A percentile compares a stretch with the other conserved stretches of the same genome.
Conservation (phyloP, 306 rosid species). For the cucumber (Cucumis sativus) region Cucumber_9930_V3 NC_026659.2:30877001-30877500, state of each 20-base stretch:
- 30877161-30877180: slow-evolving; percentile 45
- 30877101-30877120: slow-evolving; percentile 34
- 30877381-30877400: slow-evolving; percentile 46
- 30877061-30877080: slow-evolving; percentile 43
- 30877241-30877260: slow-evolving; percentile 64
- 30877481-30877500: slow-evolving; percentile 60
- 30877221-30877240: slow-evolving; percentile 53
- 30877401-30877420: slow-evolving; percentile 45
- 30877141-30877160: slow-evolving; percentile 41
- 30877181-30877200: slow-evolving; percentile 55
- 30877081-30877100: slow-evolving; percentile 53
- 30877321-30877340: slow-evolving; percentile 43
- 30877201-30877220: slow-evolving; percentile 31
- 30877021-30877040: slow-evolving; percentile 44
- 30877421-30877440: slow-evolving; percentile 42
- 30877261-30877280: slow-evolving; percentile 45
- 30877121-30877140: slow-evolving; percentile 22
- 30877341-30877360: slow-evolving; percentile 30
- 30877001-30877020: slow-evolving; percentile 50
- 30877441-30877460: slow-evolving; percentile 42
- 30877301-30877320: slow-evolving; percentile 23
- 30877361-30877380: slow-evolving; percentile 51
- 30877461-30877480: slow-evolving; percentile 59
- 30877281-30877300: slow-evolving; percentile 35
- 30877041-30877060: slow-evolving; percentile 50